Evolutionary conservation across 2,329 filamentous ascomycete species (phyloP).

Genomic region (Metarhizium robertsii): DNA sequence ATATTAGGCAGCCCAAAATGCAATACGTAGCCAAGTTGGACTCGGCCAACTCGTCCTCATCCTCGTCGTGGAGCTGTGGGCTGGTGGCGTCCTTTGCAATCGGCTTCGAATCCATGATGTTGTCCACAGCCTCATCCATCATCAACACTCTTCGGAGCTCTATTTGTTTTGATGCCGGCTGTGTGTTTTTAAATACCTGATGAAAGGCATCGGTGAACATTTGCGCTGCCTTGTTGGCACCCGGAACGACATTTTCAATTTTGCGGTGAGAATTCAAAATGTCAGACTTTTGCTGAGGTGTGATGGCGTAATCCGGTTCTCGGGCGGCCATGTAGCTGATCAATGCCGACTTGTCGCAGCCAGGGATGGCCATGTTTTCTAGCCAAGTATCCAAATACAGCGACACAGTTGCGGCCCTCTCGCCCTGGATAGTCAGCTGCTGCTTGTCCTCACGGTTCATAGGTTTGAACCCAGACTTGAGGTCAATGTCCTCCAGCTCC

Average conservation of each 20-base stretch:
- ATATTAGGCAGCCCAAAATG: slow-evolving; percentile 48
- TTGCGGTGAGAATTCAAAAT: slow-evolving; percentile 39
- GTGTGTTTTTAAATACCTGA: slow-evolving; percentile 35
- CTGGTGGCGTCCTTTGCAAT: slow-evolving; percentile 34
- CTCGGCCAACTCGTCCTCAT: slow-evolving; percentile 31
- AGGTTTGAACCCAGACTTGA: slow-evolving; percentile 46
- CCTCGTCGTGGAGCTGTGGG: slow-evolving; percentile 24
- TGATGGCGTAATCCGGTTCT: slow-evolving; percentile 37
- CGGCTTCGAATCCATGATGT: slow-evolving; percentile 43
- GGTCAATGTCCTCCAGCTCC: slow-evolving; percentile 48
- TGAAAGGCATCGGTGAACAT: slow-evolving; percentile 50
- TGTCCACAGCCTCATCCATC: slow-evolving; percentile 44
- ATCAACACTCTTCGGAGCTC: slow-evolving; percentile 42
- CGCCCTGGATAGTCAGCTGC: slow-evolving; percentile 37
- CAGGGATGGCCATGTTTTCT: slow-evolving; percentile 36
- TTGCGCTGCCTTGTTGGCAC: slow-evolving; percentile 31
- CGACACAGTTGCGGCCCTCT: slow-evolving; percentile 41
- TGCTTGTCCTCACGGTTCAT: slow-evolving; percentile 43
- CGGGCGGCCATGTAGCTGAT: slow-evolving; percentile 44
- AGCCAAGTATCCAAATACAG: slow-evolving; percentile 48
- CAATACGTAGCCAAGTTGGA: slow-evolving; percentile 44
- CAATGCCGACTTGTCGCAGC: slow-evolving; percentile 41
- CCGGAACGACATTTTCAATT: slow-evolving; percentile 27
- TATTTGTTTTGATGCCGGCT: slow-evolving; percentile 28
- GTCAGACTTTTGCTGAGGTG: slow-evolving; percentile 44